Evolutionary conservation across 177 flowering plant species (phyloP), one percentile per base, ranked within the genome.

Genomic region (Vitis hybrid): DNA sequence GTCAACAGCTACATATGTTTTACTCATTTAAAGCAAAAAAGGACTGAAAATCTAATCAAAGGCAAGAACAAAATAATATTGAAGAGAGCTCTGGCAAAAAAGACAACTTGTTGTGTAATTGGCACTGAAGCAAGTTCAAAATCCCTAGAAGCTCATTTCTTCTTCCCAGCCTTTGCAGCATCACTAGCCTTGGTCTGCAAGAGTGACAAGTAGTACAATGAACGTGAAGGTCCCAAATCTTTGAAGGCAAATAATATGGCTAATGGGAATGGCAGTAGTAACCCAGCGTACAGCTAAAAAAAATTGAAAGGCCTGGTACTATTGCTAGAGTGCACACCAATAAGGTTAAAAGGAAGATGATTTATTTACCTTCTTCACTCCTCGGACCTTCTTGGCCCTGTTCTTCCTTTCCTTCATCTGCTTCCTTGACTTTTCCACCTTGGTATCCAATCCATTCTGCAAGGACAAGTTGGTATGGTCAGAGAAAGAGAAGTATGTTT

Each of bases 331-430:
- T 27, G 30, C 30, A 27, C 30, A 27, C 30, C 30, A 27, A 27
- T 2, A 27, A 27, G 30, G 30, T 27, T 0, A 27, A 7, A 40
- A 5, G 46, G 46, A 40, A 40, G 6, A 5, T 40, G 46, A 40
- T 40, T 40, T 40, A 8, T 40, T 57, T 68, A 90, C 93, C 89
- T 91, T 91, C 87, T 91, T 91, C 4, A 91, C 89, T 60, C 97
- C 92, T 63, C 93, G 87, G 70, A 91, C 83, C 80, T 91, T 91
- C 88, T 84, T 89, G 66, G 94, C 79, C 46, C 97, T 81, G 82
- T 91, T 91, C 92, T 91, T 91, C 76, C 97, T 85, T 49, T 91
- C 97, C 87, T 91, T 91, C 78, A 91, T 19, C 55, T 91, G 97
- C 76, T 91, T 89, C 79, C 92, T 85, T 3, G 92, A 89, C 67